These are phyloP conservation scores for Annulohypoxylon stygium DNA, from an alignment of 495 filamentous ascomycete species.

Conservation along the genomic window DNA sequence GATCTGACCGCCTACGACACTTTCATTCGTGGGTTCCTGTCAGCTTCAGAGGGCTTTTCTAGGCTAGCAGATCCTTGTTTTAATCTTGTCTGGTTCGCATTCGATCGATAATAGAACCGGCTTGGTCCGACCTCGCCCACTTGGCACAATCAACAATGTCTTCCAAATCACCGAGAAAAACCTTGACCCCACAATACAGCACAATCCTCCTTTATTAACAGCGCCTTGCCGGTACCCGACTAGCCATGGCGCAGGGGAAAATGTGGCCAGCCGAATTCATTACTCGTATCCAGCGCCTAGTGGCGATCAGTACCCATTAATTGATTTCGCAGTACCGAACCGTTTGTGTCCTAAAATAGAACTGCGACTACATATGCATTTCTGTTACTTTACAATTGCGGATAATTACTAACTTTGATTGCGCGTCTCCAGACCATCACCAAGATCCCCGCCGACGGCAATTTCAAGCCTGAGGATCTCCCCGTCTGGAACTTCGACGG, in stretches of 20 bases:
- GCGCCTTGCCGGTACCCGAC: constrained; percentile 29
- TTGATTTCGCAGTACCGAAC: constrained; percentile 11
- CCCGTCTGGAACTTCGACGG: constrained; percentile 99
- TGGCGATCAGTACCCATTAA: constrained; percentile 28
- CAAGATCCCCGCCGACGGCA: constrained; percentile 66
- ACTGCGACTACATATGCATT: constrained; percentile 22
- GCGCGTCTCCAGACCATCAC: constrained; percentile 76
- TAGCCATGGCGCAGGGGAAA: constrained; percentile 34
- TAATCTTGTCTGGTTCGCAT: constrained; percentile 21
- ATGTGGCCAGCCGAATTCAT: constrained; percentile 35
- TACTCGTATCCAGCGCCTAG: constrained; percentile 37
- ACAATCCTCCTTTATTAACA: constrained; percentile 33
- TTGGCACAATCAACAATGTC: constrained; percentile 26
- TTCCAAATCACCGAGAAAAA: constrained; percentile 34
- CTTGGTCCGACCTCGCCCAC: constrained; percentile 48
- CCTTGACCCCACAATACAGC: constrained; percentile 28
- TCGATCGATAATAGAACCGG: constrained; percentile 47
- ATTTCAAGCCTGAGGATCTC: constrained; percentile 77
- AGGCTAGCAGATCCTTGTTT: constrained; percentile 40
- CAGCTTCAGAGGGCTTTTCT: constrained; percentile 23
- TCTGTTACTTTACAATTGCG: not conserved
- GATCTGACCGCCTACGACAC: constrained; percentile 29
- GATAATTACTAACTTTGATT: constrained; percentile 37
- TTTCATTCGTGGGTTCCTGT: constrained; percentile 34
- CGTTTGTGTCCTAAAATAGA: not conserved